Conservation (phyloP, 305 asterid genomes). For the Andrographis paniculata region DNA sequence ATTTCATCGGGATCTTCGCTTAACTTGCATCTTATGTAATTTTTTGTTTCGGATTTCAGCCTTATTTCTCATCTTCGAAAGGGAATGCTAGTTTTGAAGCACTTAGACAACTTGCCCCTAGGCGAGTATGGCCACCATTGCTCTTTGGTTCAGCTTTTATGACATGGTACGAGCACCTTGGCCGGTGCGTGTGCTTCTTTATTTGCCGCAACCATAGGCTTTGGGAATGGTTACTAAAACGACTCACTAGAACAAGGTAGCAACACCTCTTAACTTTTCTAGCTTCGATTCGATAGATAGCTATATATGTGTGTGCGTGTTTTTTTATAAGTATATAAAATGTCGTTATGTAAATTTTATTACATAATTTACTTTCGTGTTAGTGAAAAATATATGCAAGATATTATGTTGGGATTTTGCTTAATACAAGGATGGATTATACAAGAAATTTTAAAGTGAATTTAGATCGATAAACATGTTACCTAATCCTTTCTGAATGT, state of each 20-base stretch:
- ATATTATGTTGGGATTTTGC: too few species aligned
- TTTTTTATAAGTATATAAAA: neutral
- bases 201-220: constrained; percentile 51
- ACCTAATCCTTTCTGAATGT: too few species aligned
- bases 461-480: too few species aligned
- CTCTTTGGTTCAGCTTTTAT: constrained; percentile 63
- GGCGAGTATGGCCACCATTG: constrained; percentile 67
- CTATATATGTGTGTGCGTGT: neutral
- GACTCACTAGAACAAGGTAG: constrained; percentile 46
- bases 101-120: constrained; percentile 39
- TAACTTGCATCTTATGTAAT: neutral
- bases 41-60: constrained; percentile 27
- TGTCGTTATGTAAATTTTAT: too few species aligned
- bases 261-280: too few species aligned
- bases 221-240: constrained; percentile 58
- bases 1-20: too few species aligned
- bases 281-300: neutral
- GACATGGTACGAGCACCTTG: constrained; percentile 89
- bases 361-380: too few species aligned
- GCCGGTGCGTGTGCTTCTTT: constrained; percentile 58
- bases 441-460: too few species aligned
- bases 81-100: constrained; percentile 39
- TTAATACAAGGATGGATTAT: too few species aligned
- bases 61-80: constrained; percentile 44
- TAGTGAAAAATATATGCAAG: too few species aligned